Evolutionary conservation across 164 flowering plant genomes (phyloP), one percentile per base, ranked within the genome.

Genomic region (Stephania yunnanensis): DNA sequence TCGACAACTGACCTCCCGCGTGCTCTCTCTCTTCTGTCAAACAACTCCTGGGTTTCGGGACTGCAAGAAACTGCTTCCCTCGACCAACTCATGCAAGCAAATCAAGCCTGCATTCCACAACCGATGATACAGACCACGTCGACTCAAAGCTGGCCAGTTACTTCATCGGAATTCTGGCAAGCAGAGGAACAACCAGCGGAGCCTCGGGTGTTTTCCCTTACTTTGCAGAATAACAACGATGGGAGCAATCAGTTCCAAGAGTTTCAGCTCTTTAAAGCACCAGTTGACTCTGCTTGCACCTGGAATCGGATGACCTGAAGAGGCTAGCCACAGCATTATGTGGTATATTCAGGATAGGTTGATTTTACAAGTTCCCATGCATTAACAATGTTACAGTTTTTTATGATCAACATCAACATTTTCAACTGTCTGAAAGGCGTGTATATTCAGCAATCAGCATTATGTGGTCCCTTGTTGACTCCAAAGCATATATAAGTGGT

Each of bases 1-100:
- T 80, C 87, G 65, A 74, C 90, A n/a, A 86, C 82, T 48, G 91
- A 86, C 71, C 69, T 83, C 78, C 85, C 79, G 53, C 87, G 90
- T 90, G 98, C 98, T 93, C 95, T 89, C 98, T 93, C 98, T 93
- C 98, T 93, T 93, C 98, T 93, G 98, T 93, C 98, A 93, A 87
- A 78, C 8, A 80, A 77, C 77, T 78, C 93, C 2, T 86, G 91
- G 87, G 82, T 75, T 82, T 78, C 88, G 70, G 81, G 80, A 36
- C 79, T 85, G 17, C 82, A 84, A 44, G 82, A 75, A 72, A 79
- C 83, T 8, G 36, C 73, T 65, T 70, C 83, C 64, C 80, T 79
- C 4, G 71, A 77, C 76, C 80, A 80, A 67, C 69, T 80, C 42
- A 71, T 80, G 69, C 84, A 82, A 71, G 76, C 68, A 73, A 87